Evolutionary conservation across 2,329 filamentous ascomycete species (phyloP).

Genomic region (Pseudogymnoascus pannorum): DNA sequence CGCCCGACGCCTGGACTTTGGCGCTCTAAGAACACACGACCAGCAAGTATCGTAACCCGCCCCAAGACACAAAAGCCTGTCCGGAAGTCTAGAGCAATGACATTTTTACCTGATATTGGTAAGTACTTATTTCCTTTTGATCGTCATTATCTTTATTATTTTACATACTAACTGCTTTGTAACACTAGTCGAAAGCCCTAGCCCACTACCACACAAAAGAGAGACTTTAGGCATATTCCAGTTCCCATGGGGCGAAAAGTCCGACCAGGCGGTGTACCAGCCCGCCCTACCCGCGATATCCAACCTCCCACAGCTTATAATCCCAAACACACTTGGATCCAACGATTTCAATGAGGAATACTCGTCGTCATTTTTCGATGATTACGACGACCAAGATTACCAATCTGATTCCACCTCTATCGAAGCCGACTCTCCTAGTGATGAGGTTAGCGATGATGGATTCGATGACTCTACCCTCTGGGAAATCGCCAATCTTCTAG

Average conservation of each 20-base stretch:
- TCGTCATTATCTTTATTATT: not conserved
- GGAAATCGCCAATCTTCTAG: slow-evolving; percentile 55
- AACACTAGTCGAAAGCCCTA: slow-evolving; percentile 45
- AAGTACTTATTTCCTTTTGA: slow-evolving; percentile 10
- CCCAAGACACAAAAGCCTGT: slow-evolving; percentile 46
- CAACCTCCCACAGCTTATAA: not conserved
- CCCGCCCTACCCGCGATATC: slow-evolving; percentile 25
- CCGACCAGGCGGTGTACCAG: slow-evolving; percentile 44
- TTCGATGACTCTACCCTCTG: slow-evolving; percentile 57
- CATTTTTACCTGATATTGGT: slow-evolving; percentile 52
- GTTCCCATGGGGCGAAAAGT: slow-evolving; percentile 59
- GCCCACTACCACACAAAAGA: slow-evolving; percentile 49
- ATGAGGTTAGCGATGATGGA: slow-evolving; percentile 38
- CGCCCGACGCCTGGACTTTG: slow-evolving; percentile 22
- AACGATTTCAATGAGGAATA: slow-evolving; percentile 17
- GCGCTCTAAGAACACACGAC: slow-evolving; percentile 23
- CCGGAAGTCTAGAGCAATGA: slow-evolving; percentile 49
- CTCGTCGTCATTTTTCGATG: slow-evolving; percentile 48
- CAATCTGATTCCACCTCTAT: slow-evolving; percentile 24
- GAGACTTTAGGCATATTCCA: slow-evolving; percentile 58
- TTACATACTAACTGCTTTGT: slow-evolving; percentile 14
- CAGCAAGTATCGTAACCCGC: slow-evolving; percentile 30
- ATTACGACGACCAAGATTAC: slow-evolving; percentile 39
- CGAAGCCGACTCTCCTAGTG: slow-evolving; percentile 10
- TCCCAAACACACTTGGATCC: not conserved